Base-by-base conservation (phyloP, 371 early-diverging fungal genomes). In the Mucor indicus region DNA sequence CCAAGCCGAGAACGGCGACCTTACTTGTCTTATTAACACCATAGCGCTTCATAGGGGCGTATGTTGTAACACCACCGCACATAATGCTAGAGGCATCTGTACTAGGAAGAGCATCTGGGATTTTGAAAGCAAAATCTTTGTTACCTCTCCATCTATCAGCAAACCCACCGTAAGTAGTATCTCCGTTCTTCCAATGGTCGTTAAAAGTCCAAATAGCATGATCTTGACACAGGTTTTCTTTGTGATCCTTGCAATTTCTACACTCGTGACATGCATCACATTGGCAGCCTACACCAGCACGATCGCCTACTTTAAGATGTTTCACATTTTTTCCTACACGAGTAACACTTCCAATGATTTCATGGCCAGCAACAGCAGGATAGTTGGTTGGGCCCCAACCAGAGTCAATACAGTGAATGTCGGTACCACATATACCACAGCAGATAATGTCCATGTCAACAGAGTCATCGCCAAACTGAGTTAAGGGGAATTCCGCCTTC, bases 1-100 rank as follows among this genome's bases (percentile, higher is more conserved):
- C 90, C 38, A 87, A 77, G 19, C 88, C 90, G 27, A 84, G 62
- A 4, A 89, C 69, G 42, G 84, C 88, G 40, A 89, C 83, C 25
- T 57, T 67, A 51, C 64, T 64, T 22, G 74, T 77, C 6, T 77
- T 66, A 15, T 70, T 67, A 44, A 77, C 63, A 37, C 57, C 52
- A 47, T 66, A 55, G 16, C 69, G 55, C 51, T 67, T 67, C 43
- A 87, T 47, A 20, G 87, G 84, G 36, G 70, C 52, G 57, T 61
- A 89, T 0, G 77, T 75, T 8, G 89, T 86, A 25, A 79, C 55
- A 44, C 89, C 72, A 22, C 64, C 67, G 42, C 59, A 72, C 27
- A 71, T 56, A 48, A 79, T 59, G 29, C 84, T 66, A 17, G 86
- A 72, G 0, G 86, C 89, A 12, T 61, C 58, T 25, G 71, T 69